Percentiles rank a stretch among this genome's conserved stretches.
These are phyloP conservation scores for Botryotinia narcissicola DNA, from an alignment of 2,329 filamentous ascomycete genomes.

Conservation along the genomic window DNA sequence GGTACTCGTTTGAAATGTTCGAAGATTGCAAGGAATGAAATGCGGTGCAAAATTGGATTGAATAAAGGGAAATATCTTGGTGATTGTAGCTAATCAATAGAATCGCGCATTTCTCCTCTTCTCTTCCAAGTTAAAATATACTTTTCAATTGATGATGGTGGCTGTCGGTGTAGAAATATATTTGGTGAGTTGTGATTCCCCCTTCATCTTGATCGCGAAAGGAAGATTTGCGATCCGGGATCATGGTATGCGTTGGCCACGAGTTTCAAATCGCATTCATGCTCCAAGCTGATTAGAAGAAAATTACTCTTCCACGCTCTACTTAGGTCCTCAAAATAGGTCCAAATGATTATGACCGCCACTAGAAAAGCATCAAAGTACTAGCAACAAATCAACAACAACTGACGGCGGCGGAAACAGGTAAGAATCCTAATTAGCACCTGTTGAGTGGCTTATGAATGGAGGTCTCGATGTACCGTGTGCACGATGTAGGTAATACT, in stretches of 20 bases:
- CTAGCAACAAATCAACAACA: background rate
- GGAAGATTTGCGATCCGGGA: constrained; percentile 31
- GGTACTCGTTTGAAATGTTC: constrained; percentile 23
- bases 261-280: constrained; percentile 37
- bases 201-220: constrained; percentile 19
- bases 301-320: background rate
- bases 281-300: constrained; percentile 30
- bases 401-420: constrained; percentile 3
- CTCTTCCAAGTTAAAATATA: background rate
- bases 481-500: background rate
- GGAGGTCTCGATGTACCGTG: background rate
- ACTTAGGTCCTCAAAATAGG: background rate
- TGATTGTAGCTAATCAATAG: background rate
- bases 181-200: background rate
- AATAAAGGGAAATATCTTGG: background rate
- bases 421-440: background rate
- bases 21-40: background rate
- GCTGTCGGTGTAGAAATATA: constrained; percentile 1
- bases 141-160: background rate
- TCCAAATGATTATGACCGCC: background rate
- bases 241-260: constrained; percentile 37
- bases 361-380: constrained; percentile 5
- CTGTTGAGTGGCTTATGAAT: constrained; percentile 2
- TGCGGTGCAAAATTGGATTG: background rate
- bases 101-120: constrained; percentile 10